Evolutionary conservation across 441 rosid genomes (phyloP), one percentile per base, ranked within the genome.

Genomic region (Corymbia citriodora): DNA sequence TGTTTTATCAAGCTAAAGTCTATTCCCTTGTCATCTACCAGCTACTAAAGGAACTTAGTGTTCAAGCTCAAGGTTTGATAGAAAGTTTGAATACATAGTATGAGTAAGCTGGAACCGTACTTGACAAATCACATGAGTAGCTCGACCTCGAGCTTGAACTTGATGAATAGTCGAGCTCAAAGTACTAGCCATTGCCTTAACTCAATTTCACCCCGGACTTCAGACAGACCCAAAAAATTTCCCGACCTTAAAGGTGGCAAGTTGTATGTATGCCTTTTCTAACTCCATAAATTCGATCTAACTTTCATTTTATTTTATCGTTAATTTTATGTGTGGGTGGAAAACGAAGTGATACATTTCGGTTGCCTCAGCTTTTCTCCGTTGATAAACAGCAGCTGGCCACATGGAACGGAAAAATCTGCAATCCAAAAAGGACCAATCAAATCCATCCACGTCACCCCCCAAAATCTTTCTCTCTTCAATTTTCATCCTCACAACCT

Each of bases 391-490:
- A 19, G 23, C 31, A 10, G 82, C 82, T 19, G 82, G 45, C 72
- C 88, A 8, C 10, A 21, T 57, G 88, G 54, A 31, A 90, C 53
- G 82, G 49, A 87, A 90, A 91, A 59, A 94, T 93, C 92, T 91
- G 87, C 92, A 70, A 96, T 96, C 98, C 95, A 91, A 31, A 94
- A 90, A 45, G 15, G 90, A 89, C 98, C 96, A 97, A 97, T 90
- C 89, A 87, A 49, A 90, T 9, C 29, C 29, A 9, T 94, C 95
- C 99, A 97, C 70, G 59, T 96, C 94, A 91, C 25, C 91, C 17
- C 49, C 74, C 74, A 87, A 89, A 91, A 95, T 94, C 96, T 92
- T 52, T 72, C 57, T 55, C 45, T 36, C 25, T 83, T 83, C 89
- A 3, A 89, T 72, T 90, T 85, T 57, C 94, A 92, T 93, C 97